Conservation (phyloP, 805 yeast genomes). For the Saccharomycopsis oosterbeekiorum region DNA sequence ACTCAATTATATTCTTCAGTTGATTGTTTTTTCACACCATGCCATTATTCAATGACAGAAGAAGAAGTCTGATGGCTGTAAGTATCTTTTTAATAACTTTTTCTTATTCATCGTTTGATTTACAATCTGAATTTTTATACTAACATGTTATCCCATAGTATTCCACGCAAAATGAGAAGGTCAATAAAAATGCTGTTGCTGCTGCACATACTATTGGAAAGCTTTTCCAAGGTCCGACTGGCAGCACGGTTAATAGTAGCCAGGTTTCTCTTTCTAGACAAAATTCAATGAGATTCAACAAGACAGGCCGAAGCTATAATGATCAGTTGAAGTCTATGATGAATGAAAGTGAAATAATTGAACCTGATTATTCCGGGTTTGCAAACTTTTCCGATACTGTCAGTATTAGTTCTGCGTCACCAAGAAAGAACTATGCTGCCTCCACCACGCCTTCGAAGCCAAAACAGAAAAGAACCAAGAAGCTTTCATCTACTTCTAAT, state of each 20-base stretch:
- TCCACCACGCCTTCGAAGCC: neutral
- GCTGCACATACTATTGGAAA: conserved; percentile 18
- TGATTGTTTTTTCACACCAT: neutral
- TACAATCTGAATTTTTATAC: neutral
- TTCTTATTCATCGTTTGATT: neutral
- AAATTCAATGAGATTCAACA: neutral
- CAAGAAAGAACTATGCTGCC: neutral
- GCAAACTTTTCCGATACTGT: conserved; percentile 1
- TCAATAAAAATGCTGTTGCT: conserved; percentile 16
- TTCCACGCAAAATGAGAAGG: conserved; percentile 16
- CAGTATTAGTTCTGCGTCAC: neutral
- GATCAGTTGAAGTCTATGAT: neutral
- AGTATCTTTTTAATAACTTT: neutral
- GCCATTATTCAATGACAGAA: conserved; percentile 14
- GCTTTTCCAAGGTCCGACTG: conserved; percentile 8
- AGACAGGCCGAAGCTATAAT: conserved; percentile 2
- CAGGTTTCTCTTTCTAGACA: neutral
- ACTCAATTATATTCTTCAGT: neutral
- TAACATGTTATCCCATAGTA: conserved; percentile 3
- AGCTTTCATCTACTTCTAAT: neutral
- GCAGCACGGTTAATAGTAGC: neutral
- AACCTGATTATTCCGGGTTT: neutral
- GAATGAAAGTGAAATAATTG: neutral
- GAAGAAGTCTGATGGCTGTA: conserved; percentile 16
- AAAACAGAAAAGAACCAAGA: neutral